Evolutionary conservation across 345 rosid species (phyloP).

Genomic region (Cochlearia excelsa): DNA sequence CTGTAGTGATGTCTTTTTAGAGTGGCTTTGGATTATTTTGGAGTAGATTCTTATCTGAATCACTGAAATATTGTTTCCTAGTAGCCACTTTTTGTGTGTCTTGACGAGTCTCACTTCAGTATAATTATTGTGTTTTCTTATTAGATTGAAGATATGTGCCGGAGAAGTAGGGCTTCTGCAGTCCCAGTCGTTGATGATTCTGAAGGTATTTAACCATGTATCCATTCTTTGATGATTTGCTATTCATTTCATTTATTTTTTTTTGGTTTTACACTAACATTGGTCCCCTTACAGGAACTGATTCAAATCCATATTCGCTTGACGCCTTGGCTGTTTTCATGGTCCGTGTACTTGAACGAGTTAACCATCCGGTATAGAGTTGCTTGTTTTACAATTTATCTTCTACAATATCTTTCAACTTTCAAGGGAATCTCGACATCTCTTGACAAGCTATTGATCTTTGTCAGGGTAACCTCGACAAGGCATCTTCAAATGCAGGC

Average conservation of each 20-base stretch:
- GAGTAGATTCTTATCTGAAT: constrained; percentile 6
- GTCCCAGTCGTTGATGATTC: constrained; percentile 88
- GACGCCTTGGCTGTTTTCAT: constrained; percentile 91
- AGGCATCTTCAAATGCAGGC: constrained; percentile 76
- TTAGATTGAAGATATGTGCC: constrained; percentile 90
- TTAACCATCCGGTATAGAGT: constrained; percentile 74
- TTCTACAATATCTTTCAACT: constrained; percentile 15
- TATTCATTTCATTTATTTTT: neutral
- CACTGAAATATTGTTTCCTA: constrained; percentile 5
- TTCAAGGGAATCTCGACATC: constrained; percentile 1
- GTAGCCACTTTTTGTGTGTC: constrained; percentile 11
- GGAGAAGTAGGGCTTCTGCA: constrained; percentile 64
- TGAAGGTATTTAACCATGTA: constrained; percentile 52
- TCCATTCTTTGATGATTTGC: constrained; percentile 14
- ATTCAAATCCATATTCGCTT: constrained; percentile 80
- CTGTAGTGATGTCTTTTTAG: constrained; percentile 7
- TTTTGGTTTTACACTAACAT: neutral
- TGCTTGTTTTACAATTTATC: constrained; percentile 11
- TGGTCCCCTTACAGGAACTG: constrained; percentile 56
- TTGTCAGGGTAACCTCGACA: constrained; percentile 85
- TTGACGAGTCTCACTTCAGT: constrained; percentile 10
- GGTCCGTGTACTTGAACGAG: constrained; percentile 84
- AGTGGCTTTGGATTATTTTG: constrained; percentile 11
- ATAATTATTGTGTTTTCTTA: constrained; percentile 11
- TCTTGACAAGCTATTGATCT: constrained; percentile 15